Conservation (phyloP, 768 basidiomycete species). For the Leccinum disarticulatum region DNA sequence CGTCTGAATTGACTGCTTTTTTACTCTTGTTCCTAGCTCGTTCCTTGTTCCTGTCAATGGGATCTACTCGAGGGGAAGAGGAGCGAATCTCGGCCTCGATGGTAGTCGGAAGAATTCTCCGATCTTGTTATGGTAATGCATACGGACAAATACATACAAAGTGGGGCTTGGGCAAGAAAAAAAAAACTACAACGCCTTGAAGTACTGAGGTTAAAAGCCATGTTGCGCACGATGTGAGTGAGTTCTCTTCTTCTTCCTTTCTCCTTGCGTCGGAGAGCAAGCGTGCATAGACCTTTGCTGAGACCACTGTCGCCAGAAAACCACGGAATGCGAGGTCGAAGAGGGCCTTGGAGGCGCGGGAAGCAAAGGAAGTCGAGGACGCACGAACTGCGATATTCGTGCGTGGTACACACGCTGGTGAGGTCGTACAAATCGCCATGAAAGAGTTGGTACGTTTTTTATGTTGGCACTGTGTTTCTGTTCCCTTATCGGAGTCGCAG, state of each 20-base stretch:
- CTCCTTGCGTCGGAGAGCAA: not conserved
- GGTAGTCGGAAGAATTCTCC: no score
- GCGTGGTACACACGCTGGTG: slow-evolving; percentile 81
- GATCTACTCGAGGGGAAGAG: not conserved
- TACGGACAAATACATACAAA: not conserved
- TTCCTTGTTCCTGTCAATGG: not conserved
- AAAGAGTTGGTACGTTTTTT: slow-evolving; percentile 72
- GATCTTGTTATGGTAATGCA: not conserved
- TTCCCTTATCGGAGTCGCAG: slow-evolving; percentile 38
- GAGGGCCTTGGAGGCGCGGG: slow-evolving; percentile 80
- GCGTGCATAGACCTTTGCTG: not conserved
- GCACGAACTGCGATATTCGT: slow-evolving; percentile 88
- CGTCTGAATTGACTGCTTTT: not conserved
- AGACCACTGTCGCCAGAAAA: slow-evolving; percentile 50
- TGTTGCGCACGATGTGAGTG: slow-evolving; percentile 35
- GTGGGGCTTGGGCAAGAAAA: not conserved
- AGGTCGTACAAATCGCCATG: slow-evolving; percentile 78
- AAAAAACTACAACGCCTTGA: not conserved
- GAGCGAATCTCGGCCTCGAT: not conserved
- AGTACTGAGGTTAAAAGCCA: slow-evolving; percentile 1
- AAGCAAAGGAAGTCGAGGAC: slow-evolving; percentile 89
- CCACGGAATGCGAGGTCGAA: slow-evolving; percentile 96
- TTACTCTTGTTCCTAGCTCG: not conserved
- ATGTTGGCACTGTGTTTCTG: not conserved
- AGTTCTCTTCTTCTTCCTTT: not conserved